Evolutionary conservation across 257 asterid species (phyloP).

Genomic region (Linaria vulgaris): DNA sequence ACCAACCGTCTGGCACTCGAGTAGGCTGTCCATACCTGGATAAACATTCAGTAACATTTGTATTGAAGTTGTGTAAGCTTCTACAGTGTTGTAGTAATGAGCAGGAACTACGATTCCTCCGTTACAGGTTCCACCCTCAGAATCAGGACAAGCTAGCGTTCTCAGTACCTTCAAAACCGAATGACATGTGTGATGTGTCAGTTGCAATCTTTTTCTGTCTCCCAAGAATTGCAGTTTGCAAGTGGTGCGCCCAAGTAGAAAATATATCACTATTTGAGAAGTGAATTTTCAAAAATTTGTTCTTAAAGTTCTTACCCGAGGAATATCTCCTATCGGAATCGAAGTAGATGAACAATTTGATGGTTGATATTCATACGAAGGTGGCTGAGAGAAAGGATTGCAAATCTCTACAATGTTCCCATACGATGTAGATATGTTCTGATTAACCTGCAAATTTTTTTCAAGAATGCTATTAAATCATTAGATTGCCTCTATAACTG

Average conservation of each 20-base stretch:
- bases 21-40: slow-evolving; percentile 68
- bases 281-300: too few relatives aligned
- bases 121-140: slow-evolving; percentile 39
- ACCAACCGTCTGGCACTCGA: slow-evolving; percentile 61
- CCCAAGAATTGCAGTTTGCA: too few relatives aligned
- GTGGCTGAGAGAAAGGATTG: slow-evolving; percentile 87
- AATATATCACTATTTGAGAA: too few relatives aligned
- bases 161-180: slow-evolving; percentile 39
- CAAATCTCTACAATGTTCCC: slow-evolving; percentile 69
- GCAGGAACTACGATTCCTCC: slow-evolving; percentile 67
- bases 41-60: slow-evolving; percentile 65
- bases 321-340: slow-evolving; percentile 60
- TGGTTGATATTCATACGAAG: slow-evolving; percentile 55
- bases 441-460: slow-evolving; percentile 63
- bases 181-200: background rate
- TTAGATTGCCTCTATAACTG: background rate
- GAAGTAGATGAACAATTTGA: slow-evolving; percentile 50
- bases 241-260: too few relatives aligned
- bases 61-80: slow-evolving; percentile 59
- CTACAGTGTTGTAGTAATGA: slow-evolving; percentile 35
- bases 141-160: slow-evolving; percentile 56
- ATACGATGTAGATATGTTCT: slow-evolving; percentile 50
- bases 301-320: slow-evolving; percentile 33
- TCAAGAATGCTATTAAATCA: background rate
- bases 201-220: background rate